Evolutionary conservation across 164 flowering plant species (phyloP), one percentile per base, ranked within the genome.

Genomic region (Santalum album): DNA sequence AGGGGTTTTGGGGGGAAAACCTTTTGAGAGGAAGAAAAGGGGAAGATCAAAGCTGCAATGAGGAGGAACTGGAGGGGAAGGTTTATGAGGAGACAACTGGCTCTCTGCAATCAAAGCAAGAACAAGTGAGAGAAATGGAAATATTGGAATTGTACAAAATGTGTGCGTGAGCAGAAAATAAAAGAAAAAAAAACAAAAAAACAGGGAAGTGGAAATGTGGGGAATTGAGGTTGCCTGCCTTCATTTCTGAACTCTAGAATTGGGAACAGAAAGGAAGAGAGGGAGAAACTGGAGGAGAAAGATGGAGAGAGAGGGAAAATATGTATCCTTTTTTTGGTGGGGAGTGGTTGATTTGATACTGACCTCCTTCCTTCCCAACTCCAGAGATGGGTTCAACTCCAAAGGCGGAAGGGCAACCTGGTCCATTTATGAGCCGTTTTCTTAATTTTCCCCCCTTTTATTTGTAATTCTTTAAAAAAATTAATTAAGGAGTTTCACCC

Each of bases 1-100:
- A 36, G 16, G 40, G 40, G 16, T 2, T 5, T 6, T 36, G 40
- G 12, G 40, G 36, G 16, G 20, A 18, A 23, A 43, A 73, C 77
- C 69, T 64, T 54, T 54, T 67, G 72, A 56, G 49, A 3, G 32
- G 60, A 56, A 21, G 60, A 64, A 12, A 36, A 53, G 5, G 45
- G 20, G 35, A 62, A 52, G 9, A 68, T 32, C 38, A 49, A 57
- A 16, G 51, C 19, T 20, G 49, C 49, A 22, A 56, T 6, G 19
- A 63, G 11, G 16, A 64, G 40, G 51, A 57, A 18, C 55, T 55
- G 53, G 54, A 21, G 16, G 45, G 45, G 20, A 9, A 42, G 7
- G n/a, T 17, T 17, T 16, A 16, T 1, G 3, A 17, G 45, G 45
- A 16, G 7, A 2, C 45, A 9, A 42, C 4, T 42, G 16, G 20